Evolutionary conservation across 805 yeast species (phyloP).

Genomic region (Suhomyces pyralidae): DNA sequence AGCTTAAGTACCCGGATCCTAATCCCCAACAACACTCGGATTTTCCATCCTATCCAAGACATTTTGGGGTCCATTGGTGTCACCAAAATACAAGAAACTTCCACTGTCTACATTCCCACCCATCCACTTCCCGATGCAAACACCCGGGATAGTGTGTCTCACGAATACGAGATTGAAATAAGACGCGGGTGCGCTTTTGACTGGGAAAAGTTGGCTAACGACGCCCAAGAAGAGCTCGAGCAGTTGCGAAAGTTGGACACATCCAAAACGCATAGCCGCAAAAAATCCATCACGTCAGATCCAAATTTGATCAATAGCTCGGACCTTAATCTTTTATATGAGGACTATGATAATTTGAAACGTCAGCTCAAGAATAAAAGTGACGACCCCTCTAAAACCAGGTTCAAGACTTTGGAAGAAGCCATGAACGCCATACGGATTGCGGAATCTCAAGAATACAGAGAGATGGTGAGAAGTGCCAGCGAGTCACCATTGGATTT

Average conservation of each 20-base stretch:
- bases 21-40: background rate
- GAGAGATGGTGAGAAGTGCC: background rate
- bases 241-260: background rate
- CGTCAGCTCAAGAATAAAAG: background rate
- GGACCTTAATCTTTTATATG: background rate
- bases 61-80: slow-evolving; percentile 1
- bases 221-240: background rate
- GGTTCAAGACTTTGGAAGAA: background rate
- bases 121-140: slow-evolving; percentile 1
- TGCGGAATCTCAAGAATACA: background rate
- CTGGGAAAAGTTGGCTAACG: slow-evolving; percentile 1
- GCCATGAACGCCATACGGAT: background rate
- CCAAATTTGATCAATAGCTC: background rate
- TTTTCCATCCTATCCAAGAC: slow-evolving; percentile 4
- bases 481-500: background rate
- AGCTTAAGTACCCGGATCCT: background rate
- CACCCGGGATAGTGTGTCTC: background rate
- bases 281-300: background rate
- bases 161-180: slow-evolving; percentile 2
- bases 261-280: background rate
- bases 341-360: slow-evolving; percentile 3
- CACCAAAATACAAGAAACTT: slow-evolving; percentile 3
- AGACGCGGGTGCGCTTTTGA: slow-evolving; percentile 5
- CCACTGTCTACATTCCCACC: slow-evolving; percentile 1
- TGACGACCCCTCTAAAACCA: background rate